Evolutionary conservation across 1,284 basidiomycete genomes (phyloP).

Genomic region (Sphaerobolus stellatus): DNA sequence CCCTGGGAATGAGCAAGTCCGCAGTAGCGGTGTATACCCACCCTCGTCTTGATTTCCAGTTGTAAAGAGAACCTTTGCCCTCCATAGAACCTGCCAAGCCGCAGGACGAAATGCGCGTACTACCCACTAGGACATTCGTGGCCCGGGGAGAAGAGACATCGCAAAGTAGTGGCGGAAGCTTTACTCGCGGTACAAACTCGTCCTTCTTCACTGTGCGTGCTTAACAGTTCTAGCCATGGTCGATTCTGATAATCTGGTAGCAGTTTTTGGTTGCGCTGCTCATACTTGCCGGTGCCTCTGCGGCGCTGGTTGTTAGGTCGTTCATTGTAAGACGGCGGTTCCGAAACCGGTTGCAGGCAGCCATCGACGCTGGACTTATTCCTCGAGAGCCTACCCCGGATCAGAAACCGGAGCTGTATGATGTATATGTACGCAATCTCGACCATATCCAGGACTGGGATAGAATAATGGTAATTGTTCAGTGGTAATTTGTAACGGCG

Average conservation of each 20-base stretch:
- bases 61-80: no score
- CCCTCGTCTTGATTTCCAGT: no score
- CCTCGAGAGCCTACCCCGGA: not conserved
- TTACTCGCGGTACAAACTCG: not conserved
- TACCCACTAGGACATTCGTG: no score
- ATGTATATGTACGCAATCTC: constrained; percentile 1
- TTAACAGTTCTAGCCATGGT: no score
- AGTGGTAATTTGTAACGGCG: not conserved
- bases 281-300: constrained; percentile 9
- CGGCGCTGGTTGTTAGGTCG: constrained; percentile 7
- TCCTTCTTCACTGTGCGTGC: constrained; percentile 9
- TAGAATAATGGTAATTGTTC: not conserved
- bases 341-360: constrained; percentile 7
- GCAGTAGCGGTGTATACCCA: no score
- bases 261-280: constrained; percentile 12
- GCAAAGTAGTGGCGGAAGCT: no score
- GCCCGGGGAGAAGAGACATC: no score
- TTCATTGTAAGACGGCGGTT: constrained; percentile 7
- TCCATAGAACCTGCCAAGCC: no score
- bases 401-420: constrained; percentile 10
- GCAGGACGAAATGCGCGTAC: no score
- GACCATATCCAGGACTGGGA: not conserved
- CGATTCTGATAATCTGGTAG: not conserved
- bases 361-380: constrained; percentile 8
- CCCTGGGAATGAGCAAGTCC: no score